Conservation (phyloP, 176 grass and related monocot genomes). For the Saccharum officinarum region DNA sequence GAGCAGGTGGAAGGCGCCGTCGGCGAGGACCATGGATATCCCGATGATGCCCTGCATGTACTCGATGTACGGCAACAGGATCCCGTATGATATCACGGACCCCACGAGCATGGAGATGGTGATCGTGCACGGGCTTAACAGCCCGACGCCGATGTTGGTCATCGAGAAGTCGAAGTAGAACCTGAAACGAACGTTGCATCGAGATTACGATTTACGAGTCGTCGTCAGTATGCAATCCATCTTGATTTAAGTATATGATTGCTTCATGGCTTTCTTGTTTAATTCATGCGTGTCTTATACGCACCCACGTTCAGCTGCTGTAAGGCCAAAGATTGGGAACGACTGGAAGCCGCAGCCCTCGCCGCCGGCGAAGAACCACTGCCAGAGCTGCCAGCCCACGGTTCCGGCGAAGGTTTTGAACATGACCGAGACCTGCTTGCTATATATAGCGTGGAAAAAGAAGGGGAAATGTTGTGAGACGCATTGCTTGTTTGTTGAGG, state of each 20-base stretch:
- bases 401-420: slow-evolving; percentile 55
- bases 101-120: slow-evolving; percentile 59
- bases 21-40: slow-evolving; percentile 62
- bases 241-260: neutral
- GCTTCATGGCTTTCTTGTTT: neutral
- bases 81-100: slow-evolving; percentile 53
- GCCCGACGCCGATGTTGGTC: slow-evolving; percentile 56
- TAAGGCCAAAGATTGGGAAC: slow-evolving; percentile 60
- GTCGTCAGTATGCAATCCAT: no score
- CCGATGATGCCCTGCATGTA: slow-evolving; percentile 56
- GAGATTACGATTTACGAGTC: neutral
- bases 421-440: slow-evolving; percentile 47
- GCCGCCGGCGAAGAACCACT: slow-evolving; percentile 60
- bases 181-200: slow-evolving; percentile 19
- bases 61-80: slow-evolving; percentile 61
- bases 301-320: slow-evolving; percentile 40
- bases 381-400: slow-evolving; percentile 50
- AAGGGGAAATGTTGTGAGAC: neutral
- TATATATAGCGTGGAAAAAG: neutral
- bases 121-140: slow-evolving; percentile 57
- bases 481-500: neutral
- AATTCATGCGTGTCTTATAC: neutral
- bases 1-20: slow-evolving; percentile 58
- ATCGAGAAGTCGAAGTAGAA: slow-evolving; percentile 73
- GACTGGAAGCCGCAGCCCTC: slow-evolving; percentile 47